Evolutionary conservation across 345 rosid species (phyloP).

Genomic region (Arabidopsis arenosa): DNA sequence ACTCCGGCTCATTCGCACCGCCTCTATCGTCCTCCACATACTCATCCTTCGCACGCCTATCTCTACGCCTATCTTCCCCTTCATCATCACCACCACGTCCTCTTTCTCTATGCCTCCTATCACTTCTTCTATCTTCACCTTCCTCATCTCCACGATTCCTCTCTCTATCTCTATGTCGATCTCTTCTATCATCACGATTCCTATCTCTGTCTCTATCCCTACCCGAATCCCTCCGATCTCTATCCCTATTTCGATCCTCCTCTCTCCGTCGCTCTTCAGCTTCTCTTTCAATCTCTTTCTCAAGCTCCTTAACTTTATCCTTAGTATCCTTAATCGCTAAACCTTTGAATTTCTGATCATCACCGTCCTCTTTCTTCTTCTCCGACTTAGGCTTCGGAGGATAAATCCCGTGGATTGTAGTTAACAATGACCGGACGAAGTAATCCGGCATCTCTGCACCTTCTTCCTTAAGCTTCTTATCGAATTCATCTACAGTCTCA

Average conservation of each 20-base stretch:
- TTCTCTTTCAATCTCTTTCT: slow-evolving; percentile 66
- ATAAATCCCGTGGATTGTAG: slow-evolving; percentile 82
- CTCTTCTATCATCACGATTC: slow-evolving; percentile 21
- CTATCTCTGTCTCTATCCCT: slow-evolving; percentile 41
- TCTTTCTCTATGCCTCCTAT: slow-evolving; percentile 39
- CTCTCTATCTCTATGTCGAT: slow-evolving; percentile 44
- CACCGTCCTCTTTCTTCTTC: slow-evolving; percentile 44
- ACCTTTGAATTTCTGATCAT: slow-evolving; percentile 57
- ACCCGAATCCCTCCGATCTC: slow-evolving; percentile 38
- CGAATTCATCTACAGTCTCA: slow-evolving; percentile 72
- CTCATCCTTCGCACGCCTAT: slow-evolving; percentile 40
- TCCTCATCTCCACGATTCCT: slow-evolving; percentile 42
- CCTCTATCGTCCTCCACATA: slow-evolving; percentile 32
- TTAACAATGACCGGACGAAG: slow-evolving; percentile 76
- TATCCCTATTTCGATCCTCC: slow-evolving; percentile 35
- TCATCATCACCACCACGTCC: slow-evolving; percentile 36
- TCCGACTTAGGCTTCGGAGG: slow-evolving; percentile 62
- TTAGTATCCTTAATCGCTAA: slow-evolving; percentile 67
- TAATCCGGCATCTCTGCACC: slow-evolving; percentile 95
- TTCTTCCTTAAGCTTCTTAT: slow-evolving; percentile 64
- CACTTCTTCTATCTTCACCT: slow-evolving; percentile 34
- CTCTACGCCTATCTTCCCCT: slow-evolving; percentile 40
- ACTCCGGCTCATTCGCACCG: slow-evolving; percentile 60
- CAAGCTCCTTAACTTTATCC: slow-evolving; percentile 76
- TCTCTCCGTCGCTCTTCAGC: slow-evolving; percentile 46